Evolutionary conservation across 164 flowering plant species (phyloP).

Genomic region (Stephania yunnanensis): DNA sequence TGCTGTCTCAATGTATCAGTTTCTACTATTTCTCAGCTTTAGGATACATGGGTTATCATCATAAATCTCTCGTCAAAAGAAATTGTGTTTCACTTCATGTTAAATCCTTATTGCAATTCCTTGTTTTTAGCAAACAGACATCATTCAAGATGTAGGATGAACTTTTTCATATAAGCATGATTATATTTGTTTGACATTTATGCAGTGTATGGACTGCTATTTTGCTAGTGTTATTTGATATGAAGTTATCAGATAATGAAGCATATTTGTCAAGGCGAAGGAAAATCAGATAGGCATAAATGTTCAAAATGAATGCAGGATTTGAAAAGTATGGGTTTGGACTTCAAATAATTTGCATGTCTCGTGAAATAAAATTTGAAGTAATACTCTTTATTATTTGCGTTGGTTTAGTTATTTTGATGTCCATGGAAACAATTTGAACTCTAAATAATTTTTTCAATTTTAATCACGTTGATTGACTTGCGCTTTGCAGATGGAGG

Average conservation of each 20-base stretch:
- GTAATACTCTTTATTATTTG: neutral
- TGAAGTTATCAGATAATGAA: neutral
- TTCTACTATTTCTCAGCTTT: neutral
- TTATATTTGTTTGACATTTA: neutral
- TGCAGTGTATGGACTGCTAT: neutral
- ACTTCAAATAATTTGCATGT: neutral
- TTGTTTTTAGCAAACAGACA: neutral
- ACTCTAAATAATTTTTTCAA: neutral
- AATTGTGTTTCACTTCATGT: neutral
- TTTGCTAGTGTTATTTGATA: neutral
- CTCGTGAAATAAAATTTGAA: neutral
- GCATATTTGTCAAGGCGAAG: neutral
- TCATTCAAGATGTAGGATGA: neutral
- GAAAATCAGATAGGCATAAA: neutral
- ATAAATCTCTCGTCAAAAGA: neutral
- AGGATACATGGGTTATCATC: neutral
- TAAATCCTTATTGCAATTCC: neutral
- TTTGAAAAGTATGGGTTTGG: neutral
- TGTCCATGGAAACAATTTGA: neutral
- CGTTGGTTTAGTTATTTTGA: neutral
- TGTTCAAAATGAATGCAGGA: neutral
- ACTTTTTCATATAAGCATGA: neutral
- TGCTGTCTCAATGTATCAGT: neutral
- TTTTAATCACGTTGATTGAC: slow-evolving; percentile 1
- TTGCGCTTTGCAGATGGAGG: slow-evolving; percentile 67